Conservation (phyloP, 2,329 filamentous ascomycete species). For the Pezicula carpinea region DNA sequence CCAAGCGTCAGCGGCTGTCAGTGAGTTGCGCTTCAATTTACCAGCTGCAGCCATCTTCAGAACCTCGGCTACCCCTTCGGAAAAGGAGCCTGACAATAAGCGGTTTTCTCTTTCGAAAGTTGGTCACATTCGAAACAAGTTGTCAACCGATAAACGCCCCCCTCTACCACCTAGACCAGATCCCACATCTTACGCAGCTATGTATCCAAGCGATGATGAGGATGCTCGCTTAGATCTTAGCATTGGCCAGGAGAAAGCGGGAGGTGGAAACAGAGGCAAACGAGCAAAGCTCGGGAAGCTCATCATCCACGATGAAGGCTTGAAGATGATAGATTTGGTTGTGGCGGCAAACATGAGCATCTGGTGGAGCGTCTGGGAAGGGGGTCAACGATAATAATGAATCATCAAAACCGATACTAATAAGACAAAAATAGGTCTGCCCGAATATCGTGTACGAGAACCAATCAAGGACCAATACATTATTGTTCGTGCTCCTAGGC, state of each 20-base stretch:
- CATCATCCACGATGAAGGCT: slow-evolving; percentile 80
- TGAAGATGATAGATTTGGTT: slow-evolving; percentile 92
- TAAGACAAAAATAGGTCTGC: not conserved
- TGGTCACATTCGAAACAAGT: slow-evolving; percentile 25
- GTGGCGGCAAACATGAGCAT: slow-evolving; percentile 88
- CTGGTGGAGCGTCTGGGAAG: slow-evolving; percentile 87
- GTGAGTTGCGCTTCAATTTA: slow-evolving; percentile 87
- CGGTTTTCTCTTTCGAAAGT: slow-evolving; percentile 16
- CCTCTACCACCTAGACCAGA: slow-evolving; percentile 14
- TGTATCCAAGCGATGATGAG: slow-evolving; percentile 22
- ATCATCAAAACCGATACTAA: not conserved
- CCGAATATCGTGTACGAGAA: too few relatives aligned
- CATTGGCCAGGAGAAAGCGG: slow-evolving; percentile 76
- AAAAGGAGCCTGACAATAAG: slow-evolving; percentile 10
- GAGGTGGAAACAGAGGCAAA: slow-evolving; percentile 80
- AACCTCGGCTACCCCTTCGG: too few relatives aligned
- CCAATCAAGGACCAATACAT: too few relatives aligned
- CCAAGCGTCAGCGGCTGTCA: slow-evolving; percentile 43
- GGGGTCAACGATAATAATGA: slow-evolving; percentile 2
- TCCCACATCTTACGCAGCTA: slow-evolving; percentile 17
- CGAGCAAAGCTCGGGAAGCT: slow-evolving; percentile 91
- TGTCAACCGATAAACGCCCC: slow-evolving; percentile 23
- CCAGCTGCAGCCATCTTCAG: slow-evolving; percentile 52
- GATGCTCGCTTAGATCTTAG: slow-evolving; percentile 60
- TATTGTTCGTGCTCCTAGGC: too few relatives aligned